Percentiles rank a stretch among this genome's conserved stretches.
Evolutionary conservation across 2,329 filamentous ascomycete genomes (phyloP).

Genomic region (Lachnellula willkommii): DNA sequence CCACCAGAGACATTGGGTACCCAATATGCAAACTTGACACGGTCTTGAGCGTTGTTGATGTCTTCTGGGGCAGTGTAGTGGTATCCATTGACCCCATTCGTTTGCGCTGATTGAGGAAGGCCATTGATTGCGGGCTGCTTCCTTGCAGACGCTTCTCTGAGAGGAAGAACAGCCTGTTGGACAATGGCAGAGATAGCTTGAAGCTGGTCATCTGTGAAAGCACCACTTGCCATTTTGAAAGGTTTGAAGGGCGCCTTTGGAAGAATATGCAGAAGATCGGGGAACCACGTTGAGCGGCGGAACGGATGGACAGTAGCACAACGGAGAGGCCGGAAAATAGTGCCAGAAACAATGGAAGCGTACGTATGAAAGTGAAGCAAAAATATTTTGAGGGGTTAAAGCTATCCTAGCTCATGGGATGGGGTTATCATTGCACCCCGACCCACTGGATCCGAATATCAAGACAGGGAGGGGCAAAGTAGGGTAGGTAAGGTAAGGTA

Average conservation of each 20-base stretch:
- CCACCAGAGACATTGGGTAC: conserved; percentile 50
- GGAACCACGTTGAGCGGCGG: neutral
- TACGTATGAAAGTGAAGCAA: neutral
- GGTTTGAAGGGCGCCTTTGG: neutral
- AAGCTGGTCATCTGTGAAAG: conserved; percentile 8
- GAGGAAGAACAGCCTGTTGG: conserved; percentile 4
- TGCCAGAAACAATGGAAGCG: neutral
- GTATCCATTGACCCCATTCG: conserved; percentile 13
- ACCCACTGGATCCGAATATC: too few relatives aligned
- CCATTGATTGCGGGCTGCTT: neutral
- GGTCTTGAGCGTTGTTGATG: conserved; percentile 39
- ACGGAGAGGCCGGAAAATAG: neutral
- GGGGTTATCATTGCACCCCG: too few relatives aligned
- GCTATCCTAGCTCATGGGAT: neutral
- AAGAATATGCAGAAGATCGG: neutral
- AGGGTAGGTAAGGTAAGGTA: too few relatives aligned
- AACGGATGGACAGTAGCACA: neutral
- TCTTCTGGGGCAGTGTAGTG: conserved; percentile 28
- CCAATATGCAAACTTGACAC: conserved; percentile 47
- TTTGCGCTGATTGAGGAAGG: neutral
- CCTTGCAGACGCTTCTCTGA: neutral
- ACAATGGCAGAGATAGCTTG: conserved; percentile 9
- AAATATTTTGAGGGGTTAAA: neutral
- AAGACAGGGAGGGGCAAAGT: too few relatives aligned
- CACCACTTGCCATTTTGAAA: neutral